Conservation (phyloP, 1,284 basidiomycete species). For the Butyriboletus appendiculatus region DNA sequence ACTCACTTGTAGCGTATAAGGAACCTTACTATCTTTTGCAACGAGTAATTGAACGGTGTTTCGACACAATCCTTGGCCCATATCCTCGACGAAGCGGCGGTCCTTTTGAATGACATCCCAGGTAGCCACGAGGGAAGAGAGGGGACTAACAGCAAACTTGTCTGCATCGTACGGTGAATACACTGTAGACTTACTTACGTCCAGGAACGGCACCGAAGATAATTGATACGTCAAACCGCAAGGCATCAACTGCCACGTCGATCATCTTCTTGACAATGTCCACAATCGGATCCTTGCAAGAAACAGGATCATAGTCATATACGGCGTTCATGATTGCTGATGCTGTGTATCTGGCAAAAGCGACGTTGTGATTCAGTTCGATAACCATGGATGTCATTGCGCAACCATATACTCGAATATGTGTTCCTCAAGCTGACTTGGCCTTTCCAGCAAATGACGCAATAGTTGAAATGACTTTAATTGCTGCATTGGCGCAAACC, state of each 20-base stretch:
- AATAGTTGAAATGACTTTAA: conserved; percentile 11
- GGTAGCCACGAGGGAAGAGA: conserved; percentile 21
- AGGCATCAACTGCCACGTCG: conserved; percentile 6
- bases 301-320: conserved; percentile 23
- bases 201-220: conserved; percentile 18
- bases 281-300: conserved; percentile 15
- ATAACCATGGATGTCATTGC: too few relatives aligned
- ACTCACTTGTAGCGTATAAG: too few relatives aligned
- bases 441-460: conserved; percentile 5
- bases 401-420: conserved; percentile 14
- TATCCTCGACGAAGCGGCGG: conserved; percentile 1
- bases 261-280: conserved; percentile 9
- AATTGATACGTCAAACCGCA: conserved; percentile 15
- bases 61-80: conserved; percentile 15
- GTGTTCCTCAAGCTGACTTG: conserved; percentile 6
- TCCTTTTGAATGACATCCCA: conserved; percentile 15
- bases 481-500: conserved; percentile 11
- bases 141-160: conserved; percentile 2
- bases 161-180: neutral
- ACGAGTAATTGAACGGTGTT: conserved; percentile 7
- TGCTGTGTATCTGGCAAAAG: conserved; percentile 14
- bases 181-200: conserved; percentile 5
- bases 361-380: neutral
- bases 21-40: conserved; percentile 10
- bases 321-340: conserved; percentile 17